Base-by-base conservation (phyloP, 768 basidiomycete species). In the Panaeolus cyanescens region DNA sequence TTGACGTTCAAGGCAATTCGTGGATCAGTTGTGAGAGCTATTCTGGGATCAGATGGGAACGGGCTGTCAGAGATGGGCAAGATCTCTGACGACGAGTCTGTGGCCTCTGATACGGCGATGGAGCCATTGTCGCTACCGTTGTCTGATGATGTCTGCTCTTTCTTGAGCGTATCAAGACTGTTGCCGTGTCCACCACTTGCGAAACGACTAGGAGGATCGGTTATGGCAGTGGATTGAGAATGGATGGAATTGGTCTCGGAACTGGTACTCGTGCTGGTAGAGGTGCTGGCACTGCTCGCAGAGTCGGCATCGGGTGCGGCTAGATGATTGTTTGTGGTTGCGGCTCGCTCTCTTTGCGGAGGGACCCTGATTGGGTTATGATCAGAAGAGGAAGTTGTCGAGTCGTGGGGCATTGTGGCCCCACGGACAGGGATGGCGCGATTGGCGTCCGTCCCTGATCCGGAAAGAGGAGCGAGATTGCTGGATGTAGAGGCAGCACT, bases 131-230 rank as follows among this genome's bases (percentile, higher is more conserved):
- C 50, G 22, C 42, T 66, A 62, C 12, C 62, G 65, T 50, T 66
- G 58, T 65, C 72, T 7, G 66, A 64, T 20, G 64, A 58, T 25
- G 67, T 62, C 17, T 70, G 64, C 68, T 77, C 60, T 62, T 73
- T 54, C 67, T 75, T 64, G 64, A 64, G 50, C 8, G 65, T 67
- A 65, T 68, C 13, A 63, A 66, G 32, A 65, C 60, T 61, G 36
- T 64, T 62, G 36, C 56, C 66, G 28, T 68, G 69, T 45, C 62
- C 65, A 54, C 65, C 72, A 62, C 73, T 79, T 66, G 72, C 73
- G 58, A 77, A 67, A 62, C 79, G 77, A n/a, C 80, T 83, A 19
- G 79, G 81, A 1, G 81, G 81, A 64, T 80, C 81, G 30, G 82
- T 83, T 62, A 79, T 78, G 34, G 79, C 77, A 13, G 83, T 82